These are phyloP conservation scores for Myrica gale DNA, from an alignment of 306 rosid genomes.

Conservation along the genomic window DNA sequence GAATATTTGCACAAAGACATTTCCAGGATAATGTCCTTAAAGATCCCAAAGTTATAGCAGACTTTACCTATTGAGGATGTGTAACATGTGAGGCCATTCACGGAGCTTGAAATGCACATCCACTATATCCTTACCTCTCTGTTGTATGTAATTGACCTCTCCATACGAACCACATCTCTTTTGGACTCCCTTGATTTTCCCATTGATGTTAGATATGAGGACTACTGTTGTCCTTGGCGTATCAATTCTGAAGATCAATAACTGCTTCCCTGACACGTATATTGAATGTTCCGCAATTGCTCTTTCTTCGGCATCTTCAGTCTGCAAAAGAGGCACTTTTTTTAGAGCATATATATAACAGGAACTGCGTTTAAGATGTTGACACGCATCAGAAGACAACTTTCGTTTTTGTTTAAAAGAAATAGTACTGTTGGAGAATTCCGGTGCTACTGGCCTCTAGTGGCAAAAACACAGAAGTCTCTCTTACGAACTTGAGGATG, in stretches of 20 bases:
- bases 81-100: constrained; percentile 35
- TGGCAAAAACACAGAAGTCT: neutral
- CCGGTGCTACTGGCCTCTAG: neutral
- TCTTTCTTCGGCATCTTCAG: constrained; percentile 31
- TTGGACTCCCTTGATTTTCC: neutral
- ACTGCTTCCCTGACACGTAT: constrained; percentile 13
- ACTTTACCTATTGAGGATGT: constrained; percentile 27
- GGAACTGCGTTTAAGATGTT: neutral
- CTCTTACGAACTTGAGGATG: neutral
- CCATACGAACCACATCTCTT: constrained; percentile 1
- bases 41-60: neutral
- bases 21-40: neutral
- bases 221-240: constrained; percentile 30
- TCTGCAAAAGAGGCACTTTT: constrained; percentile 15
- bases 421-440: neutral
- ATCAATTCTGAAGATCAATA: constrained; percentile 29
- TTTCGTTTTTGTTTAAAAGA: neutral
- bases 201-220: constrained; percentile 9
- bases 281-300: constrained; percentile 27
- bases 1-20: neutral
- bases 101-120: constrained; percentile 25
- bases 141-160: neutral
- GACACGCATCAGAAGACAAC: neutral
- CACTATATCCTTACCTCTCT: neutral
- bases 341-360: neutral